Evolutionary conservation across 139 green algal species (phyloP).

Genomic region (Chlamydomonas applanata): DNA sequence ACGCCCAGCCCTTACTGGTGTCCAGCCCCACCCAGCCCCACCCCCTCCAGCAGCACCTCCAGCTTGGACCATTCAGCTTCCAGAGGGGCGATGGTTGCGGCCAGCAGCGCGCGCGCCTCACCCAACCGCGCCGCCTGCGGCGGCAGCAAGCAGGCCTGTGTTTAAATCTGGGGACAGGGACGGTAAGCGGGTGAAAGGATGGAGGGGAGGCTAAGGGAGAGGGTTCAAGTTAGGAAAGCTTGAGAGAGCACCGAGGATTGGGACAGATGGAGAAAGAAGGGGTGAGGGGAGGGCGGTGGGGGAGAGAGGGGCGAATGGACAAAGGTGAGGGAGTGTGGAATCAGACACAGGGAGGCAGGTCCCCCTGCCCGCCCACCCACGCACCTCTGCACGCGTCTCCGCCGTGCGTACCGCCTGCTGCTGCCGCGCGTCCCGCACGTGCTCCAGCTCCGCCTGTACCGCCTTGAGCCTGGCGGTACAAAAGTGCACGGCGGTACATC

Average conservation of each 20-base stretch:
- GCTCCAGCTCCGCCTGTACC: conserved; percentile 26
- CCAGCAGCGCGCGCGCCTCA: background rate
- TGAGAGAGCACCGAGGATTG: no score
- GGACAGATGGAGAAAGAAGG: no score
- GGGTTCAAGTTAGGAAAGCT: background rate
- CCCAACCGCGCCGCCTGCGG: background rate
- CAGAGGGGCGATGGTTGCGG: conserved; percentile 27
- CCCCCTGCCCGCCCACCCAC: background rate
- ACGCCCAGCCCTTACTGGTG: no score
- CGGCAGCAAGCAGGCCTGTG: no score
- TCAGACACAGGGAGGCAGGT: no score
- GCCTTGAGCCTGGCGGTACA: conserved; percentile 17
- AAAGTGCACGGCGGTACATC: background rate
- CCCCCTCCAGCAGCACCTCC: conserved; percentile 30
- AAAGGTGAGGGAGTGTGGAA: no score
- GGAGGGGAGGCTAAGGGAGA: background rate
- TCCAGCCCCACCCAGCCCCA: no score
- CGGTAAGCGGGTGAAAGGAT: background rate
- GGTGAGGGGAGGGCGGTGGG: no score
- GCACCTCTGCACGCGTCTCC: conserved; percentile 8
- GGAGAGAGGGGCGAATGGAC: no score
- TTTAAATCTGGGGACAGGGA: no score
- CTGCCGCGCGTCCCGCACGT: conserved; percentile 4
- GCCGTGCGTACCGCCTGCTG: conserved; percentile 17
- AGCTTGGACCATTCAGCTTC: conserved; percentile 31